phyloP scores from a whole-genome alignment of 176 grass and related monocot genomes.

The maize (Zea mays) region Zm-B73-REFERENCE-NAM-5.0 NC_050104.1:10316501-10317000 shows the following conservation, averaged over 20 bases:
- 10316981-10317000: neutral
- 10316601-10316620: constrained; percentile 17
- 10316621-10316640: neutral
- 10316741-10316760: neutral
- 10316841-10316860: too few relatives aligned
- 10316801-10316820: neutral
- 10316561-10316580: neutral
- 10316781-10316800: neutral
- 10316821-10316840: neutral
- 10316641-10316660: neutral
- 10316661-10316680: neutral
- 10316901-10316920: neutral
- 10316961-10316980: neutral
- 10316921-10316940: neutral
- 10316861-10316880: neutral
- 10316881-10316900: neutral
- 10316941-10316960: neutral
- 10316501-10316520: neutral
- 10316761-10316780: neutral
- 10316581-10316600: neutral
- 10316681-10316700: neutral
- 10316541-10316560: neutral
- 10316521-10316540: neutral
- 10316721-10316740: neutral
- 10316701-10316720: too few relatives aligned